A percentile compares a stretch with the other conserved stretches of the same genome.
phyloP scores from a whole-genome alignment of 768 basidiomycete genomes.

The Rickenella mellea region DNA sequence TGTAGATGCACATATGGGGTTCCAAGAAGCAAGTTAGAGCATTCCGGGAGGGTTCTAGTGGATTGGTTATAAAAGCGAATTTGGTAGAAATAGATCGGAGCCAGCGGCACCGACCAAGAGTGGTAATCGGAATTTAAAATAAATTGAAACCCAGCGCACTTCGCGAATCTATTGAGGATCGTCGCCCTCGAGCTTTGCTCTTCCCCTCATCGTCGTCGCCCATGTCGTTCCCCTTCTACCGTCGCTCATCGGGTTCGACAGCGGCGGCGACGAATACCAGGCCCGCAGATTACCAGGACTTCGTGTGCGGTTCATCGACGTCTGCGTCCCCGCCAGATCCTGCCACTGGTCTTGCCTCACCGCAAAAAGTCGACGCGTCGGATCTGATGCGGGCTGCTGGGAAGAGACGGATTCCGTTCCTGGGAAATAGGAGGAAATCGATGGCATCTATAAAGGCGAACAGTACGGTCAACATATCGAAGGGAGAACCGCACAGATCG shows the following conservation, averaged over 20 bases:
- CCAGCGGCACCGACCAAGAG: too few relatives aligned
- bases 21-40: too few relatives aligned
- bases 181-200: too few relatives aligned
- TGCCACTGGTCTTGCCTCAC: background rate
- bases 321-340: background rate
- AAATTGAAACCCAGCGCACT: too few relatives aligned
- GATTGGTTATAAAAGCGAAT: too few relatives aligned
- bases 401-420: background rate
- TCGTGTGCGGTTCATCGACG: too few relatives aligned
- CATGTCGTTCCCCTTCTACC: background rate
- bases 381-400: background rate
- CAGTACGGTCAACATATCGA: background rate
- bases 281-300: background rate
- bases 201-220: background rate
- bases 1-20: too few relatives aligned
- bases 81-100: too few relatives aligned
- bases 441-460: background rate
- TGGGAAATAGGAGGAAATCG: background rate
- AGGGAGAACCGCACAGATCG: background rate
- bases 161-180: too few relatives aligned
- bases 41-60: too few relatives aligned
- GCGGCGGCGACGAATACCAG: background rate
- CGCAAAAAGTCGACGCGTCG: background rate
- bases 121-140: too few relatives aligned
- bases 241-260: background rate